Evolutionary conservation across 148 eudicot genomes (phyloP).

Genomic region (Dianthus caryophyllus): DNA sequence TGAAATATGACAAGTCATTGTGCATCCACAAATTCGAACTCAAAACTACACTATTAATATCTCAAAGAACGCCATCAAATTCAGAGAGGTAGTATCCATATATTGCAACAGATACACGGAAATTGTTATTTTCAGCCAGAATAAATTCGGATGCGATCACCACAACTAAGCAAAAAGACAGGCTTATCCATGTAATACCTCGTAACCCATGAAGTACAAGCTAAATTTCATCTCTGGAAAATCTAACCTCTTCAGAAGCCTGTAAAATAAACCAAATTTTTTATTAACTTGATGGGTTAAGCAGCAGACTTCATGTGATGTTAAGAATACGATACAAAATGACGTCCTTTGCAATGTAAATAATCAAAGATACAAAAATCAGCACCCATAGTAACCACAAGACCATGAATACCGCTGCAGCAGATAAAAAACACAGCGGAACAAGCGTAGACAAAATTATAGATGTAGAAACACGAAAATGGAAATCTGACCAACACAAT

Average conservation of each 20-base stretch:
- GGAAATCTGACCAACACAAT: not conserved
- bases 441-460: no score
- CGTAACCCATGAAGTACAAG: constrained; percentile 86
- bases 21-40: no score
- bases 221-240: constrained; percentile 80
- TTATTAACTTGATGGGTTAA: no score
- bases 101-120: not conserved
- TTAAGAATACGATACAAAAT: no score
- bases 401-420: no score
- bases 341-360: no score
- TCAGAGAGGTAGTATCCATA: not conserved
- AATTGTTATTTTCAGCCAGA: not conserved
- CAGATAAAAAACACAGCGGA: no score
- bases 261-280: constrained; percentile 27
- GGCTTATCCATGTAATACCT: constrained; percentile 36
- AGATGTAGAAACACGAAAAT: no score
- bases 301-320: no score
- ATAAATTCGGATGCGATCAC: not conserved
- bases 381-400: not conserved
- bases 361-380: not conserved
- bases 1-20: no score
- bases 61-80: not conserved
- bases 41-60: not conserved
- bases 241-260: constrained; percentile 89
- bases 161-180: not conserved